Base-by-base conservation (phyloP, 257 asterid species). In the Solanum piurae region DNA sequence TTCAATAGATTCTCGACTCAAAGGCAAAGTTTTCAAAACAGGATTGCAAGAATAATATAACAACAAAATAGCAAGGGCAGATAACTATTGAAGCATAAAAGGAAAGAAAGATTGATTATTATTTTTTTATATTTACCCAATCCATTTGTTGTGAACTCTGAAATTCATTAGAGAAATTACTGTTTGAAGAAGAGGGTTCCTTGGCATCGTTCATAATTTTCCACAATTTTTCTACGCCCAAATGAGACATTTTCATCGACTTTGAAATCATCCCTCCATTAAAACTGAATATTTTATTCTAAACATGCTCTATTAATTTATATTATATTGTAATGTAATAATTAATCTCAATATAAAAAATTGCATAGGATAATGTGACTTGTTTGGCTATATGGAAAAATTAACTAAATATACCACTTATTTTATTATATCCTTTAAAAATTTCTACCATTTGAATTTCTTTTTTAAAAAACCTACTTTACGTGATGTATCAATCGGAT, bases 141-240 rank as follows among this genome's bases (percentile, higher is more conserved):
- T 82, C 85, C 85, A 82, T 49, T 82, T 49, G 85, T 18, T 80
- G 85, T 46, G 85, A 29, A 80, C 40, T 44, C 40, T 80, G 68
- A 46, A 27, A 80, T 80, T 82, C 69, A 46, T 25, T 18, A 18
- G 44, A 29, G 85, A 12, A 82, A 82, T 82, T 49, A 82, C 29
- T 5, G 11, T 29, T 27, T 82, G 86, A 49, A 82, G 31, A 46
- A 29, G 86, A 18, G 12, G 86, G 2, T 31, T 82, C 86, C 7
- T 49, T 82, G 85, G 5, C 85, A 49, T 82, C 42, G 20, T 49
- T 82, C 69, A 82, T 49, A 49, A 29, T 20, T 79, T 46, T 80
- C 68, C 25, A 46, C 20, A 80, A 46, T 25, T 42, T 44, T 12
- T 44, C 23, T 3, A 44, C 33, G 84, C 38, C 25, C 25, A 79